These are phyloP conservation scores for Holtermannia corniformis DNA, from an alignment of 768 basidiomycete species.

Conservation along the genomic window DNA sequence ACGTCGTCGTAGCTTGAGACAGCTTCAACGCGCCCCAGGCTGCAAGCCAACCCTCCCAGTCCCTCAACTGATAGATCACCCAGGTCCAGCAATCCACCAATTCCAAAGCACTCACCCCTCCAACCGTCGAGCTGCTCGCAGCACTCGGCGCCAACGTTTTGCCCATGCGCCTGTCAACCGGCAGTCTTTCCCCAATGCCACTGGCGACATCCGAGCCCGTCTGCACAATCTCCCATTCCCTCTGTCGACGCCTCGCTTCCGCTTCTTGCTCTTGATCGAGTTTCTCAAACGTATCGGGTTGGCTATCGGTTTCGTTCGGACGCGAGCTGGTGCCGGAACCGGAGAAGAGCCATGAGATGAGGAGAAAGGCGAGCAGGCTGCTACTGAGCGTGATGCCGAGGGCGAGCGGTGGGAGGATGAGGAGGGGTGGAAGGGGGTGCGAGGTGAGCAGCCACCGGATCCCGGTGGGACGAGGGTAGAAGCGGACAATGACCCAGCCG, in stretches of 20 bases:
- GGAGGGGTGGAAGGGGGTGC: conserved; percentile 35
- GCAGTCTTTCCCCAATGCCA: conserved; percentile 14
- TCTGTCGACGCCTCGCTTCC: conserved; percentile 17
- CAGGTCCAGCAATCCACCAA: background rate
- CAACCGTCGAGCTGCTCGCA: conserved; percentile 11
- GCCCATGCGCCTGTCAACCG: conserved; percentile 11
- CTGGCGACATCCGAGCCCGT: conserved; percentile 3
- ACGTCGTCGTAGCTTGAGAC: conserved; percentile 16
- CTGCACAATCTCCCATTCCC: conserved; percentile 28
- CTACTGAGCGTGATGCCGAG: conserved; percentile 33
- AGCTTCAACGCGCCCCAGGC: background rate
- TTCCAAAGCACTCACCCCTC: conserved; percentile 16
- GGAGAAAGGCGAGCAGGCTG: conserved; percentile 27
- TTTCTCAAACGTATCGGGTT: conserved; percentile 6
- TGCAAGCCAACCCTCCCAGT: background rate
- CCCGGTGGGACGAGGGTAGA: conserved; percentile 34
- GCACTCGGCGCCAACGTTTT: background rate
- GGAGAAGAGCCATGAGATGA: conserved; percentile 23
- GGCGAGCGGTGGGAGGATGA: conserved; percentile 37
- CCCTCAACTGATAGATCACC: too few species aligned
- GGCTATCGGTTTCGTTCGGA: conserved; percentile 3
- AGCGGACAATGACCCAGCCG: conserved; percentile 38
- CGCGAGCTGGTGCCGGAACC: background rate
- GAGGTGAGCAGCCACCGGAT: conserved; percentile 35
- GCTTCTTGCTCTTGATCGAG: conserved; percentile 12